phyloP scores from a whole-genome alignment of 139 green algal genomes.

The Chlorokybus atmophyticus region DNA sequence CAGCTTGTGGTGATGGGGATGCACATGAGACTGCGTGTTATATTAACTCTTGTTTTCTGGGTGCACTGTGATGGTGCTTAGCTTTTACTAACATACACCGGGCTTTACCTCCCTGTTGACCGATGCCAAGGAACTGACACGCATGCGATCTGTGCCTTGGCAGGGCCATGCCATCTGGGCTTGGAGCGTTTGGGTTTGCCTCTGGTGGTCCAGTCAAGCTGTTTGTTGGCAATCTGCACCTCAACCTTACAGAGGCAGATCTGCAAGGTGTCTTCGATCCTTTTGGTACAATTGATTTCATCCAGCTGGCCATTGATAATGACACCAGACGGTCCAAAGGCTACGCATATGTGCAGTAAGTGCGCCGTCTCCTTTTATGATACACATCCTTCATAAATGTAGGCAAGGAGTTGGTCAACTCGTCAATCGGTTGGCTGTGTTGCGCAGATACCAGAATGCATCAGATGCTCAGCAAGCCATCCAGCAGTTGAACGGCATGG shows the following conservation, averaged over 20 bases:
- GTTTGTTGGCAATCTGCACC: background rate
- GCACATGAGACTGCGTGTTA: too few species aligned
- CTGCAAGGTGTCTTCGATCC: conserved; percentile 65
- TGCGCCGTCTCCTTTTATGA: too few species aligned
- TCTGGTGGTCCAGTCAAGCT: conserved; percentile 5
- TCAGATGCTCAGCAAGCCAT: conserved; percentile 44
- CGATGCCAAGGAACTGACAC: background rate
- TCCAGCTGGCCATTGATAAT: conserved; percentile 48
- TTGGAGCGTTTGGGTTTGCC: background rate
- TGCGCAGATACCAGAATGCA: background rate
- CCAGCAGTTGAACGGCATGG: conserved; percentile 47
- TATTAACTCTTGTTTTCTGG: too few species aligned
- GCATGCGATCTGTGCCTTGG: background rate
- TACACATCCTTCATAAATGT: too few species aligned
- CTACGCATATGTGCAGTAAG: conserved; percentile 52
- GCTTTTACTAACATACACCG: too few species aligned
- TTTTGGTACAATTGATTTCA: conserved; percentile 62
- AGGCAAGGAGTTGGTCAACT: too few species aligned
- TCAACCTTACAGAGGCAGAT: conserved; percentile 37
- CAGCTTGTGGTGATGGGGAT: too few species aligned
- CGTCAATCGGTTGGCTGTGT: too few species aligned
- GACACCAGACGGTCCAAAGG: conserved; percentile 38
- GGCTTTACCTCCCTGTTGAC: too few species aligned
- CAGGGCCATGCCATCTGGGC: background rate
- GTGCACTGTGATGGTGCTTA: too few species aligned